These are phyloP conservation scores for Auricularia cornea DNA, from an alignment of 768 basidiomycete species.

Conservation along the genomic window DNA sequence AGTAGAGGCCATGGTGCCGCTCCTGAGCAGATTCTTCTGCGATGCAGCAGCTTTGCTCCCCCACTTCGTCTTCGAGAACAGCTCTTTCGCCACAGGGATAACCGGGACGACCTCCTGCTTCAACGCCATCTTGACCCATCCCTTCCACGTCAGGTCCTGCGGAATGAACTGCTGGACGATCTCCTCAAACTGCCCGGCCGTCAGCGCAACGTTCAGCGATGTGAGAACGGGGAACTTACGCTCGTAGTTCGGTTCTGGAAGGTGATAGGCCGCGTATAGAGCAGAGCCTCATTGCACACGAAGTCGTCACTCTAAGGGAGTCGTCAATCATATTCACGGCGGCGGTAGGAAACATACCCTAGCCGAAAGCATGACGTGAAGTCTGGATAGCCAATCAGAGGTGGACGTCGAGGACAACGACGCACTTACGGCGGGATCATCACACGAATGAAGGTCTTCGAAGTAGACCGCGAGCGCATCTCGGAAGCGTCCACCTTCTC, in stretches of 20 bases:
- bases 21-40: not conserved
- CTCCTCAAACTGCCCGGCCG: constrained; percentile 55
- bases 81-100: constrained; percentile 67
- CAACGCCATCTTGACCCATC: constrained; percentile 78
- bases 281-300: constrained; percentile 68
- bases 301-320: constrained; percentile 57
- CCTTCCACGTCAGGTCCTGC: constrained; percentile 67
- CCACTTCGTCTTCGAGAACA: constrained; percentile 71
- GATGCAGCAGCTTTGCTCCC: constrained; percentile 4
- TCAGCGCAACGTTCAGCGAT: constrained; percentile 2
- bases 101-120: constrained; percentile 73
- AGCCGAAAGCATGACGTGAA: not conserved
- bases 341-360: not conserved
- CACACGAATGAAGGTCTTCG: not conserved
- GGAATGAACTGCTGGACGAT: constrained; percentile 73
- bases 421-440: not conserved
- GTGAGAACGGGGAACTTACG: constrained; percentile 36
- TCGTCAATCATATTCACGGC: constrained; percentile 7
- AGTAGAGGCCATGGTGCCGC: not conserved
- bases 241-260: constrained; percentile 80
- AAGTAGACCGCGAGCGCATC: not conserved
- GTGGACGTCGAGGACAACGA: not conserved
- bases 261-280: constrained; percentile 71
- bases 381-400: not conserved
- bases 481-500: not conserved